A percentile compares a stretch with the other conserved stretches of the same genome.
These are phyloP conservation scores for Alternaria gansuensis DNA, from an alignment of 2,329 filamentous ascomycete genomes.

Conservation along the genomic window DNA sequence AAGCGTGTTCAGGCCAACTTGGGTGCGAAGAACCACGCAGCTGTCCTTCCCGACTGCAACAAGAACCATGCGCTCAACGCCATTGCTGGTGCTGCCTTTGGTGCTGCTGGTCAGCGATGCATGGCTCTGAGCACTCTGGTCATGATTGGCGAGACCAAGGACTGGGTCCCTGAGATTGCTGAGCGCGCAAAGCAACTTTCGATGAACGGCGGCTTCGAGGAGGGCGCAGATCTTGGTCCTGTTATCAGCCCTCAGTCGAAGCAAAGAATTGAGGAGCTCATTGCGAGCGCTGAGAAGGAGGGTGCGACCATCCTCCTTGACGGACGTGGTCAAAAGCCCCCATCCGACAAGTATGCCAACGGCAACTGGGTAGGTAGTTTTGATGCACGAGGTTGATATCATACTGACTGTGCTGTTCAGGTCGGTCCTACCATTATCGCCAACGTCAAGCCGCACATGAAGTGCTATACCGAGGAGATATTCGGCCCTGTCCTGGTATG, in stretches of 20 bases:
- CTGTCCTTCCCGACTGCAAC: conserved; percentile 84
- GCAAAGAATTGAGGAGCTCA: conserved; percentile 78
- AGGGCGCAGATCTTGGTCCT: conserved; percentile 80
- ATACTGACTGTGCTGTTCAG: conserved; percentile 52
- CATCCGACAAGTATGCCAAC: conserved; percentile 77
- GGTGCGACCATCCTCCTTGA: conserved; percentile 85
- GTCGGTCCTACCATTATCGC: conserved; percentile 83
- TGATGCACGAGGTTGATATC: neutral
- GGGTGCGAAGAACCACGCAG: conserved; percentile 88
- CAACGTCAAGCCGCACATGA: conserved; percentile 81
- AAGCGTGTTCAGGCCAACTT: conserved; percentile 90
- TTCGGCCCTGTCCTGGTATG: conserved; percentile 86
- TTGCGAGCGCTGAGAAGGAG: conserved; percentile 79
- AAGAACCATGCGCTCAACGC: conserved; percentile 90
- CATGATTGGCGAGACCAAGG: conserved; percentile 83
- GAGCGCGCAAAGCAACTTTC: conserved; percentile 76
- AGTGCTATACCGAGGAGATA: conserved; percentile 85
- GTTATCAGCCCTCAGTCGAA: conserved; percentile 83
- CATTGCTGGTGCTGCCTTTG: conserved; percentile 83
- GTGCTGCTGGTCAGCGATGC: conserved; percentile 83
- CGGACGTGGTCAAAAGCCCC: conserved; percentile 76
- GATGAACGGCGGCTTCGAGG: conserved; percentile 83
- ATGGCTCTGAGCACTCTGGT: conserved; percentile 87
- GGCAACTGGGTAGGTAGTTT: conserved; percentile 72
- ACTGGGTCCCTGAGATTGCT: conserved; percentile 81